These are phyloP conservation scores for Obelidium mucronatum DNA, from an alignment of 192 early-diverging fungal species.

Conservation along the genomic window DNA sequence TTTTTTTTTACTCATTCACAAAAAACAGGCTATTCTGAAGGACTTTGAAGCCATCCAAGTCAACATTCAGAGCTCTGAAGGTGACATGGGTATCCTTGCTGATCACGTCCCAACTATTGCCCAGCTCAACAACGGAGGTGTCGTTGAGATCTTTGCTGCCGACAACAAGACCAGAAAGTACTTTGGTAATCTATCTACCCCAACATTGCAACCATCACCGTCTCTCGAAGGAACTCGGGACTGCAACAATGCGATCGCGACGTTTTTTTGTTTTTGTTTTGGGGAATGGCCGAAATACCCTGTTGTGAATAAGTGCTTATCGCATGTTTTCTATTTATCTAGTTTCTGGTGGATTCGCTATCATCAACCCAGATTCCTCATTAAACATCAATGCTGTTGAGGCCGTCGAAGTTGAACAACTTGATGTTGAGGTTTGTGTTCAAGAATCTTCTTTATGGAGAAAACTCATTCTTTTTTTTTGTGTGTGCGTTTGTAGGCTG, in stretches of 20 bases:
- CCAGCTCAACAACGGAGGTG: slow-evolving; percentile 86
- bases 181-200: slow-evolving; percentile 73
- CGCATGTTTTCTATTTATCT: neutral
- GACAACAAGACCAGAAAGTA: slow-evolving; percentile 82
- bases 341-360: slow-evolving; percentile 96
- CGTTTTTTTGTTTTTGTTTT: no score
- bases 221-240: no score
- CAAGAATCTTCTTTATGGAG: neutral
- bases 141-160: slow-evolving; percentile 83
- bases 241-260: no score
- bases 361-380: slow-evolving; percentile 94
- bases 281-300: no score
- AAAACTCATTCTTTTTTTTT: neutral
- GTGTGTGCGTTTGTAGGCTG: slow-evolving; percentile 51
- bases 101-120: slow-evolving; percentile 98
- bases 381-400: slow-evolving; percentile 98
- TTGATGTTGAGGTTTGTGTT: slow-evolving; percentile 81
- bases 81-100: slow-evolving; percentile 98
- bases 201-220: no score
- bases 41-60: slow-evolving; percentile 84
- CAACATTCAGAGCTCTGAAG: slow-evolving; percentile 89
- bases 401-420: slow-evolving; percentile 86
- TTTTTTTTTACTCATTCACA: slow-evolving; percentile 3
- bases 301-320: neutral
- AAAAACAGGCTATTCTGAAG: slow-evolving; percentile 80